Conservation (phyloP, 306 rosid species). For the Calophaca sinica region DNA sequence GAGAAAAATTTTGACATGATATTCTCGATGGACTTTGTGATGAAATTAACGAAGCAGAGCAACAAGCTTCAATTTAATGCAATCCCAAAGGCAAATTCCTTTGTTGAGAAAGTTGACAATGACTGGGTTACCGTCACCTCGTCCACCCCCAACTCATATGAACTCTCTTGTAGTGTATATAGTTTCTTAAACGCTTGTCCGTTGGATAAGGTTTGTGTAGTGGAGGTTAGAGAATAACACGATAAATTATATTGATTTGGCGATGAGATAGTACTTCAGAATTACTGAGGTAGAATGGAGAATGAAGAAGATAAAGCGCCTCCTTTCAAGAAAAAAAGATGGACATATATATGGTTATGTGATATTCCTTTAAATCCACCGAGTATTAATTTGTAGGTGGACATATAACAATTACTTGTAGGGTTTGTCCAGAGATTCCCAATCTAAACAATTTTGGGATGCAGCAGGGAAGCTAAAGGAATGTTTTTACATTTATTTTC, state of each 20-base stretch:
- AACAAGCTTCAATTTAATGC: constrained; percentile 68
- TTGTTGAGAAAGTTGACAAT: constrained; percentile 70
- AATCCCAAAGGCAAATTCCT: constrained; percentile 60
- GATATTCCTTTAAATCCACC: not conserved
- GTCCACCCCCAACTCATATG: constrained; percentile 70
- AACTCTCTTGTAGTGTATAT: constrained; percentile 69
- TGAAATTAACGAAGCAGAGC: constrained; percentile 63
- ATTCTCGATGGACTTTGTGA: constrained; percentile 65
- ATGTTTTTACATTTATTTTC: too few relatives aligned
- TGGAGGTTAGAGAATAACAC: constrained; percentile 62
- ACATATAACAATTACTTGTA: not conserved
- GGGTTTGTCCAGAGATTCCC: too few relatives aligned
- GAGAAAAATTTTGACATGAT: constrained; percentile 66
- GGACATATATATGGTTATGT: not conserved
- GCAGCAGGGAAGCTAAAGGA: too few relatives aligned
- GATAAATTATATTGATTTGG: constrained; percentile 7
- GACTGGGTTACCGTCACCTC: constrained; percentile 83
- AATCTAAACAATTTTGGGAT: too few relatives aligned
- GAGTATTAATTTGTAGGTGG: not conserved
- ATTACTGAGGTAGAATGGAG: constrained; percentile 19
- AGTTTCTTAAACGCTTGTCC: constrained; percentile 69
- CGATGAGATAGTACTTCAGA: constrained; percentile 22
- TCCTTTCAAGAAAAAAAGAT: not conserved
- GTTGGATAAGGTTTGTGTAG: constrained; percentile 63
- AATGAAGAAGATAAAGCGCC: not conserved